Base-by-base conservation (phyloP, 768 basidiomycete genomes). In the Termitomyces sp. region DNA sequence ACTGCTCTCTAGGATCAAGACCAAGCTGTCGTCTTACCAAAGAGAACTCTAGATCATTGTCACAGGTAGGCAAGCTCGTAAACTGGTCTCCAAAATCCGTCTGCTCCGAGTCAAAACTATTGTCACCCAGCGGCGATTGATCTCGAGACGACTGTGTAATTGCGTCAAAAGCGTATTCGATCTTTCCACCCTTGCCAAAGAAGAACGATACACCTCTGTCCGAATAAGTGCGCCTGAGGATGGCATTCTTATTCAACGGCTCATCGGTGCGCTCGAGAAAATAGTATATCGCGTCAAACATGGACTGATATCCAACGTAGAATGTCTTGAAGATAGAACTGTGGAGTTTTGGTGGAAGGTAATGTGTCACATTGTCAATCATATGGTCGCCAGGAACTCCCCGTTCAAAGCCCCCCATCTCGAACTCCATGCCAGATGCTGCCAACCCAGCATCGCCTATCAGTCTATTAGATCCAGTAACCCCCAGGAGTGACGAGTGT, bases 1-100 rank as follows among this genome's bases (percentile, higher is more conserved):
- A 58, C 23, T 44, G 43, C 33, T 60, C 22, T 43, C 62, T 56
- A 18, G 50, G 31, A 33, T 63, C 48, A 52, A 69, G 47, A 2
- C 65, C 68, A 3, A 68, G 57, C 64, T 56, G 60, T 36, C 20
- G 46, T 27, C 68, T 58, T 32, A 71, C 67, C 11, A 68, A 54
- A 41, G 51, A 53, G 43, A 71, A 69, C 52, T 68, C 64, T 31
- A 68, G 43, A 56, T 71, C 67, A 53, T 71, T 68, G 36, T 49
- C 57, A 35, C 70, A 56, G 23, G 9, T 29, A 15, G 56, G 50
- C 11, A 69, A 48, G 36, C 42, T 20, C 32, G 52, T 13, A 50
- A 50, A 64, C 36, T 59, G 61, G 10, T 51, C 45, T 23, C 63
- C 55, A 25, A 63, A 62, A 25, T 53, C 63, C 56, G 53, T 52